A percentile compares a stretch with the other conserved stretches of the same genome.
Conservation (phyloP, 1,284 basidiomycete species). For the Termitomyces sp. region DNA sequence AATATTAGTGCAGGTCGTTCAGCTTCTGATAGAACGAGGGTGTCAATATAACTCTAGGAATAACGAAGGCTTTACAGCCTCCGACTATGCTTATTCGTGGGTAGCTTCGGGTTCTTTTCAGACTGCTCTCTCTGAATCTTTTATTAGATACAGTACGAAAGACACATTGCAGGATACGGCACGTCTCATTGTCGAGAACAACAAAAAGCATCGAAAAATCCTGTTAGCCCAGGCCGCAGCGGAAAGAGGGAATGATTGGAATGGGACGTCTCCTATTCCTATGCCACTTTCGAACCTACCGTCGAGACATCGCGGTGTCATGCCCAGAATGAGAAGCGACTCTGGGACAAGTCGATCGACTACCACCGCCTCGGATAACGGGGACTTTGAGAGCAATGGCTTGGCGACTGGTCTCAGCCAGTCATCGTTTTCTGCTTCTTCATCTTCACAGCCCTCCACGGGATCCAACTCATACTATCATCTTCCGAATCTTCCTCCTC, state of each 20-base stretch:
- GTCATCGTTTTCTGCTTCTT: constrained; percentile 48
- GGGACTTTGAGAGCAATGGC: constrained; percentile 49
- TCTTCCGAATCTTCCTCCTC: constrained; percentile 27
- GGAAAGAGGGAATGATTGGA: constrained; percentile 57
- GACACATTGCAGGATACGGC: constrained; percentile 76
- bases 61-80: constrained; percentile 85
- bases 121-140: constrained; percentile 6
- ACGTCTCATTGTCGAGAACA: constrained; percentile 67
- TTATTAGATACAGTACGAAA: constrained; percentile 54
- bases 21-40: constrained; percentile 83
- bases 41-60: constrained; percentile 81
- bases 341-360: constrained; percentile 70
- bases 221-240: constrained; percentile 64
- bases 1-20: constrained; percentile 56
- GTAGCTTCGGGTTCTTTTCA: constrained; percentile 27
- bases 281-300: constrained; percentile 34
- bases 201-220: constrained; percentile 66
- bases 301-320: constrained; percentile 34
- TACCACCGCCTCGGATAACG: constrained; percentile 69
- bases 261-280: constrained; percentile 32
- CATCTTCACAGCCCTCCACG: constrained; percentile 51
- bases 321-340: constrained; percentile 66
- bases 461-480: constrained; percentile 38
- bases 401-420: constrained; percentile 37
- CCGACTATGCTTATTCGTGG: constrained; percentile 89